Evolutionary conservation across 306 rosid species (phyloP).

Genomic region (Pyrus betulifolia): DNA sequence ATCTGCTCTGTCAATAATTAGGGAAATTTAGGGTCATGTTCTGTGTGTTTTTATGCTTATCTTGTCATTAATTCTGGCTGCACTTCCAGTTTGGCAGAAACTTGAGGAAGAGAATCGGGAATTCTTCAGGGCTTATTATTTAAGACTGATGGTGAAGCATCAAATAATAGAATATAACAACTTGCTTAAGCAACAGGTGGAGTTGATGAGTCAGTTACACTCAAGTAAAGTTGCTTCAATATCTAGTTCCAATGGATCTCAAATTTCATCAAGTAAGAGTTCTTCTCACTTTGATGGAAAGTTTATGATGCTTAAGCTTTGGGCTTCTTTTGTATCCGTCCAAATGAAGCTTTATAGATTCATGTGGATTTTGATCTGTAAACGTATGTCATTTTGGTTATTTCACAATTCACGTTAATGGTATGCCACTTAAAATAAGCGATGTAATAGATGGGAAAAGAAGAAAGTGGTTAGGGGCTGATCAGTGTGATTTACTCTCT

Average conservation of each 20-base stretch:
- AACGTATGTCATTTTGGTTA: neutral
- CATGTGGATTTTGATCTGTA: neutral
- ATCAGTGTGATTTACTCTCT: too few species aligned
- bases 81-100: conserved; percentile 81
- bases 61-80: conserved; percentile 1
- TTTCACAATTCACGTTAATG: neutral
- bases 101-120: conserved; percentile 91
- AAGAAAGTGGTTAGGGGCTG: neutral
- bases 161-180: conserved; percentile 79
- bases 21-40: neutral
- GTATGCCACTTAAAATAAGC: neutral
- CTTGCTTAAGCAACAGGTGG: conserved; percentile 69
- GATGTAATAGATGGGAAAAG: neutral
- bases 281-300: neutral
- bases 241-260: conserved; percentile 66
- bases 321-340: neutral
- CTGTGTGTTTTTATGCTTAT: conserved; percentile 1
- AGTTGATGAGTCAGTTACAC: conserved; percentile 52
- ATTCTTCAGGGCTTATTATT: conserved; percentile 79
- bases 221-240: conserved; percentile 46
- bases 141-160: conserved; percentile 73
- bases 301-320: neutral
- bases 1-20: neutral
- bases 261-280: conserved; percentile 46
- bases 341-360: neutral